A percentile compares a stretch with the other conserved stretches of the same genome.
These are phyloP conservation scores for Stentor roeselii DNA, from an alignment of 73 alveolate species.

Conservation along the genomic window DNA sequence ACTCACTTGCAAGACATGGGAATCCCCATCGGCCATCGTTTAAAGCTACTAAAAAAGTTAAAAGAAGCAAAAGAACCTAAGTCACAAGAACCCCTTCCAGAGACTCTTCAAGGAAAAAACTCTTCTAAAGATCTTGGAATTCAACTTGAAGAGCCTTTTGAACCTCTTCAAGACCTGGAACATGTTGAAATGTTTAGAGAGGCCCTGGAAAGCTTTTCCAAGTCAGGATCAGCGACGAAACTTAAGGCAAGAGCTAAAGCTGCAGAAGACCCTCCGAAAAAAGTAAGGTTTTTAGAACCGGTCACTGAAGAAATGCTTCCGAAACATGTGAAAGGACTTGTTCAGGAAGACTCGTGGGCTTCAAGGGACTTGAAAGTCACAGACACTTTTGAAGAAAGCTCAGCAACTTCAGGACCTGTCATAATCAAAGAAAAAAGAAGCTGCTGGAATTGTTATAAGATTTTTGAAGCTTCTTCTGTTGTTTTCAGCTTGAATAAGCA, in stretches of 20 bases:
- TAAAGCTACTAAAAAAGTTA: constrained; percentile 16
- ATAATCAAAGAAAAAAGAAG: background rate
- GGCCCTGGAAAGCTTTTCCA: background rate
- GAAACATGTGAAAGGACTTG: background rate
- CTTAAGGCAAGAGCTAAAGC: background rate
- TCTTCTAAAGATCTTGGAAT: background rate
- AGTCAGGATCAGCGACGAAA: background rate
- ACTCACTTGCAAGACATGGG: background rate
- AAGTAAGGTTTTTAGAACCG: constrained; percentile 18
- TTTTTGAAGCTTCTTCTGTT: background rate
- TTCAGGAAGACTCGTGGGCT: background rate
- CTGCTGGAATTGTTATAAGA: constrained; percentile 18
- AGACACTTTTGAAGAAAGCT: constrained; percentile 5
- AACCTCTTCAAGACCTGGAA: background rate
- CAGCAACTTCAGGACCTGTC: background rate
- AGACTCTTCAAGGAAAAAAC: background rate
- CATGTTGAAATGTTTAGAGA: background rate
- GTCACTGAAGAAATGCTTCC: constrained; percentile 17
- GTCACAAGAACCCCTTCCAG: background rate
- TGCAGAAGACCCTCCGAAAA: background rate
- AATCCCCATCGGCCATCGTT: constrained; percentile 28
- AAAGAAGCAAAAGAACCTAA: background rate
- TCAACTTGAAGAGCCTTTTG: background rate
- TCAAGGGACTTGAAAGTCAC: background rate
- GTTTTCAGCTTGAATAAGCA: background rate